Base-by-base conservation (phyloP, 495 filamentous ascomycete species). In the Neurospora tetraspora region DNA sequence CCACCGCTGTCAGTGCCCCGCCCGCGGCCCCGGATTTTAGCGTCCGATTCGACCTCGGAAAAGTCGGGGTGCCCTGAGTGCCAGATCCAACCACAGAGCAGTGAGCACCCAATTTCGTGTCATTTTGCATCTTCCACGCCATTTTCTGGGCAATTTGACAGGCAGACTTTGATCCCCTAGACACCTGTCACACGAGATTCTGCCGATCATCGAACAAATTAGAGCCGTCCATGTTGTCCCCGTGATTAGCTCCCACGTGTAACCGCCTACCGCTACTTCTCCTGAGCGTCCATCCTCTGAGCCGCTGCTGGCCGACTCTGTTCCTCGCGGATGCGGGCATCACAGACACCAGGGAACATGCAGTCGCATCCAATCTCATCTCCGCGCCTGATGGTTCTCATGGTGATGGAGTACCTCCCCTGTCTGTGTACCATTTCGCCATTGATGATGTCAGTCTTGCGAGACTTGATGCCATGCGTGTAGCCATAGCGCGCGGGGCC, bases 361-460 rank as follows among this genome's bases (percentile, higher is more conserved):
- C 79, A 80, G 14, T 71, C 71, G 47, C 79, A 80, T 12, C 75
- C 71, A 36, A 79, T 71, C 42, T 76, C 70, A 3, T 73, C 71
- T 4, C 74, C 76, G 0, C 76, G 69, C 70, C 77, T 69, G 9
- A 75, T 61, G 11, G 40, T 77, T 23, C 79, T 68, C 79, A 80
- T 80, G 20, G 79, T 80, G 27, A 80, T 73, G 7, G 78, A 79
- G 42, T 79, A 80, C 53, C 79, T 69, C 20, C 78, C 79, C 65
- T 70, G 68, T 31, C 79, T 71, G 61, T 27, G 59, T 31, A 79
- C 72, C 71, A 71, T 40, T 71, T 68, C 16, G 1, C 78, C 78
- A 18, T 70, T 73, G 10, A 78, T 42, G n/a, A 78, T 23, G 53
- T 80, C 79, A 39, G 78, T 80, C 72, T 78, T 80, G 47, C 79